Conservation (phyloP, 163 green algal genomes). For the Scenedesmus sp. region DNA sequence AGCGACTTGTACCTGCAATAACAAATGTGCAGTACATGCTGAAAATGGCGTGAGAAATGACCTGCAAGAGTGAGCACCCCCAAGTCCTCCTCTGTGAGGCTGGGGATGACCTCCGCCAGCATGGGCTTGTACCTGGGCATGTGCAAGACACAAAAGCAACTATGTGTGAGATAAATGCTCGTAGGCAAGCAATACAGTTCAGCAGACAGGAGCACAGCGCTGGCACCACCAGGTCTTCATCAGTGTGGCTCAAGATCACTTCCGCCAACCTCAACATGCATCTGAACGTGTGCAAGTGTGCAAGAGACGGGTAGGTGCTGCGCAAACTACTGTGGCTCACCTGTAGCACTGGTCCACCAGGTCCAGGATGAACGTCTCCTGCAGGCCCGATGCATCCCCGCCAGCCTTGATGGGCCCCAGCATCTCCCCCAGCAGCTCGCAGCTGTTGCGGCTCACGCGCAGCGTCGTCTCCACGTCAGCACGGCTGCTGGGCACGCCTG, state of each 20-base stretch:
- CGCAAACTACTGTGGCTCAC: background rate
- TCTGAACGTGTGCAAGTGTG: background rate
- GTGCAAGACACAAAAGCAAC: too few species aligned
- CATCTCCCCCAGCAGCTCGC: constrained; percentile 55
- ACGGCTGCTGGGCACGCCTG: background rate
- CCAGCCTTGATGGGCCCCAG: constrained; percentile 27
- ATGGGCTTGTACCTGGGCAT: background rate
- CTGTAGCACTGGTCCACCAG: constrained; percentile 53
- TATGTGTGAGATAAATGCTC: too few species aligned
- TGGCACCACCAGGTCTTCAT: background rate
- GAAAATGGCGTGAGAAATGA: background rate
- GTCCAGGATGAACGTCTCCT: constrained; percentile 47
- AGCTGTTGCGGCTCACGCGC: constrained; percentile 44
- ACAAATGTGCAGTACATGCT: background rate
- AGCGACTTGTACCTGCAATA: background rate
- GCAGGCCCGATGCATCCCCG: constrained; percentile 7
- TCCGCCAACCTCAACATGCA: background rate
- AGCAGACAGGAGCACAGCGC: too few species aligned
- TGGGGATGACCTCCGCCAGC: background rate
- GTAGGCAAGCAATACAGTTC: too few species aligned
- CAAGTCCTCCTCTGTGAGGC: too few species aligned
- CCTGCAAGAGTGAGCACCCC: too few species aligned
- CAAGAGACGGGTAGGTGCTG: too few species aligned
- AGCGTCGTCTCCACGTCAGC: constrained; percentile 21
- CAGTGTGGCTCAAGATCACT: background rate